A percentile compares a stretch with the other conserved stretches of the same genome.
Conservation (phyloP, 352 stramenopile genomes). For the Phytophthora cajani region DNA sequence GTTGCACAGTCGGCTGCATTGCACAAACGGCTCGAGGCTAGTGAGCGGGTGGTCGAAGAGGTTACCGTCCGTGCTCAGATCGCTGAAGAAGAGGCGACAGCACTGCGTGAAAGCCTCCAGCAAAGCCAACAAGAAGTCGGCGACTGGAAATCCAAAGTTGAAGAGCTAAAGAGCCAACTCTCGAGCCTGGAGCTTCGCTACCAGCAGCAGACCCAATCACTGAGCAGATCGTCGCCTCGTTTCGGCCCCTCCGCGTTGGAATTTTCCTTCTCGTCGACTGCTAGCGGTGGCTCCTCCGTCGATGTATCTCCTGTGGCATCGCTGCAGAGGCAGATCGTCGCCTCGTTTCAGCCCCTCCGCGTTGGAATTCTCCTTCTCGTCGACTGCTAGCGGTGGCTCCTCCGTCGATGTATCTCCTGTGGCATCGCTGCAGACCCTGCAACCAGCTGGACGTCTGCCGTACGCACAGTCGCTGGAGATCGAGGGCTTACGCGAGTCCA, state of each 20-base stretch:
- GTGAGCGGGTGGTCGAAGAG: constrained; percentile 29
- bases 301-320: constrained; percentile 27
- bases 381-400: constrained; percentile 29
- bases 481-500: constrained; percentile 80
- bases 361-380: constrained; percentile 43
- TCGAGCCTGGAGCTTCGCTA: constrained; percentile 17
- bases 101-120: constrained; percentile 14
- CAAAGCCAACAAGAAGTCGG: constrained; percentile 14
- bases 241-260: constrained; percentile 25
- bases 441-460: constrained; percentile 64
- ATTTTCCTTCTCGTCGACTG: constrained; percentile 38
- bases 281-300: constrained; percentile 26
- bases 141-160: constrained; percentile 34
- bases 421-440: constrained; percentile 45
- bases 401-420: constrained; percentile 30
- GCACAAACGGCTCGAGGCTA: constrained; percentile 30
- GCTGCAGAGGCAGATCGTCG: constrained; percentile 33
- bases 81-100: constrained; percentile 32
- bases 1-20: constrained; percentile 19
- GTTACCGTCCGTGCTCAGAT: constrained; percentile 11
- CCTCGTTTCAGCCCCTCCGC: constrained; percentile 18
- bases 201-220: constrained; percentile 19
- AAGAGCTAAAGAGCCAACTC: constrained; percentile 25
- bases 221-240: constrained; percentile 21
- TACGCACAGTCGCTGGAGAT: constrained; percentile 85